Base-by-base conservation (phyloP, 768 basidiomycete species). In the Calocybe gangraenosa region DNA sequence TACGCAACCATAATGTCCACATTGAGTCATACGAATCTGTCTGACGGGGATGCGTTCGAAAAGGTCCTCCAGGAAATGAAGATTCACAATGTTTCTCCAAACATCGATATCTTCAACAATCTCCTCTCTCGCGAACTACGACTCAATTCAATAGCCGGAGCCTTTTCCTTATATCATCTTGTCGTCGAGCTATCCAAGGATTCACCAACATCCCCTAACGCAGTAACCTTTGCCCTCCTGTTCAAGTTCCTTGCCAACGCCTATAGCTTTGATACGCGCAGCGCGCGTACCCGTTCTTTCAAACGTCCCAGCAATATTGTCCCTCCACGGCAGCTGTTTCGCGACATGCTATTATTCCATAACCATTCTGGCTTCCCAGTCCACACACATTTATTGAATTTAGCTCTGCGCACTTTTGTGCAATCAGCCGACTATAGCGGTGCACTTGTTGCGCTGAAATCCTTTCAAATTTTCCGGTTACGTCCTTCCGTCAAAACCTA, bases 391-490 rank as follows among this genome's bases (percentile, higher is more conserved):
- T 58, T 73, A 1, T 54, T 79, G 30, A 70, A 70, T 50, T 52
- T 66, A 20, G 67, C 69, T 1, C 61, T 81, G 3, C 67, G 68
- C n/a, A 61, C 68, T 0, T 75, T 78, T 50, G 57, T 81, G 43
- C 56, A 55, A 0, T 53, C 59, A 8, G 59, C 61, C 2, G 80
- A 81, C 58, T 80, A 76, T 46, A 58, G 73, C 9, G 79, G 65
- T 1, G 76, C 74, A 1, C 67, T 67, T 49, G 54, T 73, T 37
- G 60, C 60, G 14, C 46, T 81, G 7, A 61, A 58, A 18, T 50
- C 65, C 7, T 63, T 70, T 44, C 31, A 37, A 13, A 39, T 47
- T 0, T 58, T 67, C 25, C 55, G 58, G 1, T 54, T 72, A 10
- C 51, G 52, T 1, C 54, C 69, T 10, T 66, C 64, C 23, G 51